Evolutionary conservation across 176 grass and related monocot genomes (phyloP).

Genomic region (Juncus effusus): DNA sequence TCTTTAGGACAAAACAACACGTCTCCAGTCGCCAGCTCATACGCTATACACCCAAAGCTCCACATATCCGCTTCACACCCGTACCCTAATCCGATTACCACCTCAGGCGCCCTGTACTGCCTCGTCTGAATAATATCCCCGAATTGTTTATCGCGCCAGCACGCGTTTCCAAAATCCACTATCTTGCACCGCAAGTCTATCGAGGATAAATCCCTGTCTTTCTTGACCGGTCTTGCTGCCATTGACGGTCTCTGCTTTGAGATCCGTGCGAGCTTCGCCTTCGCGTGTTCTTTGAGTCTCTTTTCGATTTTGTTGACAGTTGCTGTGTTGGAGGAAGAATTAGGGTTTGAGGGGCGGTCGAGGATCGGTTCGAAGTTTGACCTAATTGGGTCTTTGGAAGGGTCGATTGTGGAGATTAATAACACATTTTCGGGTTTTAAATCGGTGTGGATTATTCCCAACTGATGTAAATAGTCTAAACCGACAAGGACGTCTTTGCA

Average conservation of each 20-base stretch:
- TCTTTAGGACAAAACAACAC: conserved; percentile 89
- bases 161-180: conserved; percentile 98
- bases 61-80: conserved; percentile 82
- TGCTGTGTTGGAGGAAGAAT: conserved; percentile 33
- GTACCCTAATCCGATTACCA: conserved; percentile 73
- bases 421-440: conserved; percentile 92
- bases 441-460: conserved; percentile 91
- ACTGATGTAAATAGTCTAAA: conserved; percentile 90
- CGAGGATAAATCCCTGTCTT: conserved; percentile 76
- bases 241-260: conserved; percentile 70
- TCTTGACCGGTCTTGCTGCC: conserved; percentile 1
- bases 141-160: conserved; percentile 85
- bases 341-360: conserved; percentile 72
- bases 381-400: conserved; percentile 76
- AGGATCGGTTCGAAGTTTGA: conserved; percentile 72
- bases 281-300: conserved; percentile 83
- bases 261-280: conserved; percentile 77
- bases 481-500: conserved; percentile 88
- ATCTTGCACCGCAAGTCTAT: conserved; percentile 94
- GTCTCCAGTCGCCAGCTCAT: conserved; percentile 92
- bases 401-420: conserved; percentile 82
- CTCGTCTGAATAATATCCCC: conserved; percentile 94
- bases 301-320: conserved; percentile 64
- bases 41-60: conserved; percentile 91
- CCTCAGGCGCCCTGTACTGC: conserved; percentile 85